Conservation (phyloP, 495 filamentous ascomycete genomes). For the Neurospora tetraspora region DNA sequence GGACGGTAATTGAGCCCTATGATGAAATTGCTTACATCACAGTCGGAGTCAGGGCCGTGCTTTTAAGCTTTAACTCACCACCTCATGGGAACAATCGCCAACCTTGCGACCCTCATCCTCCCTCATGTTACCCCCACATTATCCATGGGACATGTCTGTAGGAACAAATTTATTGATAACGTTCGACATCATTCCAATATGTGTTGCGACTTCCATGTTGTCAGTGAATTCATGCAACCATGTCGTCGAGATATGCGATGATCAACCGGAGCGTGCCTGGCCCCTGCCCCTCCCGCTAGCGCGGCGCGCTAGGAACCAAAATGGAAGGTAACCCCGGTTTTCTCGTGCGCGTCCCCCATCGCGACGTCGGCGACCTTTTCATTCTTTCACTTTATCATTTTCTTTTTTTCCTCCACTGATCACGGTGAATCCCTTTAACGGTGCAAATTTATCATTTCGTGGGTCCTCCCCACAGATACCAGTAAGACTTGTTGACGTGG, state of each 20-base stretch:
- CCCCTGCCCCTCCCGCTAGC: neutral
- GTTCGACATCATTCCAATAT: neutral
- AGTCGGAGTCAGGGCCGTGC: neutral
- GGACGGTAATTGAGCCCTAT: neutral
- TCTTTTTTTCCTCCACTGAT: neutral
- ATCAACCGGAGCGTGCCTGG: neutral
- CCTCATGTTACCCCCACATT: neutral
- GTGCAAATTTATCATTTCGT: too few species aligned
- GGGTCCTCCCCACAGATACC: too few species aligned
- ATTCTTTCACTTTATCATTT: neutral
- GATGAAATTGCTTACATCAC: neutral
- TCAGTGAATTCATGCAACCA: neutral
- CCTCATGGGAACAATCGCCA: neutral
- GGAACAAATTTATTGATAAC: neutral
- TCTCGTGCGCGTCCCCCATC: neutral
- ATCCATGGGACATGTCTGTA: neutral
- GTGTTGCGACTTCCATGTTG: neutral
- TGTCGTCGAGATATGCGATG: neutral
- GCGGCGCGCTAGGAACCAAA: neutral
- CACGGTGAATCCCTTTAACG: too few species aligned
- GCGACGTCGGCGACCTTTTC: neutral
- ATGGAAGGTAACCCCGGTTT: neutral
- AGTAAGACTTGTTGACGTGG: too few species aligned
- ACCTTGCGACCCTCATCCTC: neutral
- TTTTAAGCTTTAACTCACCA: neutral